Base-by-base conservation (phyloP, 176 grass and related monocot genomes). In the Phyllostachys edulis region DNA sequence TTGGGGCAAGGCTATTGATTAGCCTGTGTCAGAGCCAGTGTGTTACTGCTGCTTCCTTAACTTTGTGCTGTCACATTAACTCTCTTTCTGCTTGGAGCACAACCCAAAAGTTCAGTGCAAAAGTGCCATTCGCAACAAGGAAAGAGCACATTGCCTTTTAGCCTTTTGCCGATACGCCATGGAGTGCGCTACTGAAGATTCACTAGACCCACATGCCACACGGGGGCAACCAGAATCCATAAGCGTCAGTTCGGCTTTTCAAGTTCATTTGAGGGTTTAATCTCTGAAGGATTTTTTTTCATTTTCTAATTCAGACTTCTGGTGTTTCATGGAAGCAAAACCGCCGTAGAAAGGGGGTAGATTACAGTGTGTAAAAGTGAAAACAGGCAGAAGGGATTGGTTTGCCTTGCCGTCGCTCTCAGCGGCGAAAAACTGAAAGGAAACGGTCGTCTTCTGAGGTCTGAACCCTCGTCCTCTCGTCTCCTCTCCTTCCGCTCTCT, bases 391-490 rank as follows among this genome's bases (percentile, higher is more conserved):
- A 20, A 38, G 50, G 20, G 62, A 29, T 34, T 34, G 2, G 32
- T 14, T 21, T 24, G 59, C 59, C 23, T 26, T 62, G 10, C 4
- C 59, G 23, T 62, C 23, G 23, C 60, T 65, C 24, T 64, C 26
- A 27, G 24, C 15, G 76, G 57, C 20, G 76, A 23, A 13, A 52
- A 52, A 23, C 78, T 9, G 64, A 34, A 34, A 34, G 32, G 32
- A 69, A 67, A 67, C 63, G 63, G 55, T 63, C 75, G 20, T 67
- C 63, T 51, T 67, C 46, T 52, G 20, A 2, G 3, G 63, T 67
- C 78, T 67, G 62, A 66, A 79, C 10, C 40, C 59, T 69, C 20
- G n/a, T n/a, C n/a, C n/a, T n/a, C 20, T n/a, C 66, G 18, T 69
- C 38, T 64, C 60, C 57, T 11, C 4, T 8, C 9, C 11, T 21